phyloP scores from a whole-genome alignment of 163 green algal species.

The Scenedesmus sp. region DNA sequence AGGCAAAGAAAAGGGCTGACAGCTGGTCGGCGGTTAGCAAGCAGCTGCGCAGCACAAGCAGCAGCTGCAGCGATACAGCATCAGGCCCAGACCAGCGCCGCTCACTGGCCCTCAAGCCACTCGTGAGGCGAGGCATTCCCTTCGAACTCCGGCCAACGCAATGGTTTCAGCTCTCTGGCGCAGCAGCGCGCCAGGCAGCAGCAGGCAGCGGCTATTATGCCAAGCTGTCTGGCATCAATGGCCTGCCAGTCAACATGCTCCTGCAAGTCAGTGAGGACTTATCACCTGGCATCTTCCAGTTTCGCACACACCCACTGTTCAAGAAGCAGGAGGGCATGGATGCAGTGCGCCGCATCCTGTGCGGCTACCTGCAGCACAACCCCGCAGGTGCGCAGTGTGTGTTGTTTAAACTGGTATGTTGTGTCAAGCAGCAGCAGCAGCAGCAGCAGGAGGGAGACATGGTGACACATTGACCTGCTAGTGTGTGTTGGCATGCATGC shows the following conservation, averaged over 20 bases:
- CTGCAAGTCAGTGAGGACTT: not conserved
- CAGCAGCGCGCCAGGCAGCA: slow-evolving; percentile 24
- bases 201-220: not conserved
- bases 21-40: slow-evolving; percentile 19
- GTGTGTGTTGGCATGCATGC: not conserved
- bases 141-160: slow-evolving; percentile 24
- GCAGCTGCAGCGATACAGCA: not conserved
- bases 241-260: not conserved
- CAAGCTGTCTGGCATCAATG: slow-evolving; percentile 24
- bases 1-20: slow-evolving; percentile 53
- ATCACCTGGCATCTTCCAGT: slow-evolving; percentile 20
- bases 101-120: not conserved
- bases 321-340: slow-evolving; percentile 38
- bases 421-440: not conserved
- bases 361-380: slow-evolving; percentile 41
- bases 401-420: no score
- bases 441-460: not conserved
- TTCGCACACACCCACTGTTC: slow-evolving; percentile 28
- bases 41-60: slow-evolving; percentile 19
- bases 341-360: slow-evolving; percentile 21
- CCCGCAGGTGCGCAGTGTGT: not conserved
- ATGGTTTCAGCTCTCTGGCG: slow-evolving; percentile 31
- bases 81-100: not conserved
- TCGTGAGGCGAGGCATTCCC: slow-evolving; percentile 37
- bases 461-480: not conserved